Conservation (phyloP, 1,139 yeast genomes). For the Casaregolazyma suthepensis region DNA sequence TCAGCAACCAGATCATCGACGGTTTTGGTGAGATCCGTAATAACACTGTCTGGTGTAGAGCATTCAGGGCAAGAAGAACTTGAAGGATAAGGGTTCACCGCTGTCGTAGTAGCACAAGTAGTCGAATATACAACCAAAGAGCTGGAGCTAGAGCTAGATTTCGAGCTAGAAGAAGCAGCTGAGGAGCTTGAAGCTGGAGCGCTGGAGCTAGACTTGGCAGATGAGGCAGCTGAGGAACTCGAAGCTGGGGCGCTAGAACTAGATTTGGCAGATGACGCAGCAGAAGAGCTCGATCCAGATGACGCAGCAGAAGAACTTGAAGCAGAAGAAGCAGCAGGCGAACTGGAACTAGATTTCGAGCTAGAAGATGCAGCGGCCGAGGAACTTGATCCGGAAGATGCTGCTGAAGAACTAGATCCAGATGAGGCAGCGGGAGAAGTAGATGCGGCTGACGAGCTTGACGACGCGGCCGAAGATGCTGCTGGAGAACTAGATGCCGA, state of each 20-base stretch:
- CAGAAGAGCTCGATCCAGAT: neutral
- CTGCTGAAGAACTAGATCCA: neutral
- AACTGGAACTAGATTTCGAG: neutral
- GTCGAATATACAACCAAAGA: neutral
- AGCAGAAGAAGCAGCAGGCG: neutral
- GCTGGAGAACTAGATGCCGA: too few species aligned
- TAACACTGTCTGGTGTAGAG: neutral
- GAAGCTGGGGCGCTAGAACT: neutral
- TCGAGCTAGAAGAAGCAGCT: neutral
- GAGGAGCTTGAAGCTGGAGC: neutral
- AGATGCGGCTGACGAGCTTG: too few species aligned
- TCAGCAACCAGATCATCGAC: neutral
- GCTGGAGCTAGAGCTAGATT: neutral
- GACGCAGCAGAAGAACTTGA: neutral
- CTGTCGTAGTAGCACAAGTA: neutral
- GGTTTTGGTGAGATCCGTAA: neutral
- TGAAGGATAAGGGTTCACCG: neutral
- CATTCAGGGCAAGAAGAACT: neutral
- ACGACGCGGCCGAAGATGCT: too few species aligned
- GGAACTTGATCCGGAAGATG: neutral
- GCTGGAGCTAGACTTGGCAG: neutral
- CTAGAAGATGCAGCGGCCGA: neutral
- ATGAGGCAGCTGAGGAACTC: neutral
- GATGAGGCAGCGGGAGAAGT: neutral
- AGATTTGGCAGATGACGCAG: neutral